These are phyloP conservation scores for Aspergillus puulaauensis DNA, from an alignment of 2,329 filamentous ascomycete genomes.

Conservation along the genomic window DNA sequence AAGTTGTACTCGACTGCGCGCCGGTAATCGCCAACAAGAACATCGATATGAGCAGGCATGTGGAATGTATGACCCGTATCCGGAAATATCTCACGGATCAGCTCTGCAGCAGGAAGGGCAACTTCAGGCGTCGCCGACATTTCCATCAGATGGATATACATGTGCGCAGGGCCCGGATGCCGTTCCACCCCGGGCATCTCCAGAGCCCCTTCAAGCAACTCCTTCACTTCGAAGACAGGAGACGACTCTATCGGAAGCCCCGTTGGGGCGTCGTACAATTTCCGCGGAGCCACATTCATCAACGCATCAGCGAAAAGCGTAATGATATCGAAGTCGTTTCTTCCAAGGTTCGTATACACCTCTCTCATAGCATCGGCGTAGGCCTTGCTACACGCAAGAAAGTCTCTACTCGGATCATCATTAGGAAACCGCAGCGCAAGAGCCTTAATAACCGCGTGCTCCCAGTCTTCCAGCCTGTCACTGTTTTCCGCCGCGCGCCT, in stretches of 20 bases:
- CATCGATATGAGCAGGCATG: constrained; percentile 75
- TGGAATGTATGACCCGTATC: constrained; percentile 69
- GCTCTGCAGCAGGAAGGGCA: constrained; percentile 61
- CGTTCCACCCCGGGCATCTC: constrained; percentile 39
- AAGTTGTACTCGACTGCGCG: constrained; percentile 65
- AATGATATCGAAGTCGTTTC: constrained; percentile 59
- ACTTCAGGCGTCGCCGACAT: constrained; percentile 66
- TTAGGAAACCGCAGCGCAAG: not conserved
- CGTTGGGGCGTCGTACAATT: constrained; percentile 60
- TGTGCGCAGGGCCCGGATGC: constrained; percentile 69
- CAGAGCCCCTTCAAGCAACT: constrained; percentile 59
- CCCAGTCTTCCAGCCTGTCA: not conserved
- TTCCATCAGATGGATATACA: constrained; percentile 75
- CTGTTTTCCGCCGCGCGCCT: constrained; percentile 20
- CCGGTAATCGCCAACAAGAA: constrained; percentile 69
- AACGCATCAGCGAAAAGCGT: constrained; percentile 63
- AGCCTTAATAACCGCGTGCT: not conserved
- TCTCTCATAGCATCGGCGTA: constrained; percentile 62
- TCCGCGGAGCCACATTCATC: constrained; percentile 66
- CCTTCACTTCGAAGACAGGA: constrained; percentile 57
- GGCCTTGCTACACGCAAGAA: not conserved
- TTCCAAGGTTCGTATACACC: constrained; percentile 51
- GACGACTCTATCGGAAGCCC: constrained; percentile 56
- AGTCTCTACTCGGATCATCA: not conserved
- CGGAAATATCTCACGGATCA: constrained; percentile 61